Percentiles rank a stretch among this genome's conserved stretches.
Evolutionary conservation across 176 grass and related monocot genomes (phyloP).

Genomic region (Aegilops longissima): DNA sequence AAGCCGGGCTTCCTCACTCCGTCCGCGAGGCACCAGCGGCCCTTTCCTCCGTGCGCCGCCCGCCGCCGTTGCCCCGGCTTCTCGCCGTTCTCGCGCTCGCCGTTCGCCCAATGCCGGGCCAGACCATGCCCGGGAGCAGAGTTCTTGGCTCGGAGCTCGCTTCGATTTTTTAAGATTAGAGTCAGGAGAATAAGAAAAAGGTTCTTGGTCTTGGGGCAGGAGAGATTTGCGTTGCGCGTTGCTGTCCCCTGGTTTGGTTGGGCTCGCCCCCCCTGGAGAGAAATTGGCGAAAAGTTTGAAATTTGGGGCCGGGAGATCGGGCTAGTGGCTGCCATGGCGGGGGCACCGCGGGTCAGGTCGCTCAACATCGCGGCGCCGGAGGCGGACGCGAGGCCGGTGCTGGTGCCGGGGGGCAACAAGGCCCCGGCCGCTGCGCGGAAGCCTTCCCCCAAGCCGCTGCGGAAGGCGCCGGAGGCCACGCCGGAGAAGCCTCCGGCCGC

Average conservation of each 20-base stretch:
- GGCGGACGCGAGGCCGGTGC: constrained; percentile 59
- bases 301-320: constrained; percentile 31
- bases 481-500: constrained; percentile 24
- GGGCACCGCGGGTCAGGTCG: constrained; percentile 72
- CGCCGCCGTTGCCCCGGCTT: background rate
- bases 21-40: background rate
- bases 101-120: constrained; percentile 35
- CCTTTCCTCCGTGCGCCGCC: background rate
- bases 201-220: constrained; percentile 1
- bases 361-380: constrained; percentile 58
- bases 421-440: constrained; percentile 45
- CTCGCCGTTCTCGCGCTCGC: background rate
- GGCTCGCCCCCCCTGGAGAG: background rate
- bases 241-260: background rate
- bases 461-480: constrained; percentile 31
- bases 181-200: background rate
- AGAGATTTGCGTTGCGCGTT: background rate
- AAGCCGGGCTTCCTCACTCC: background rate
- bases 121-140: background rate
- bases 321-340: constrained; percentile 59
- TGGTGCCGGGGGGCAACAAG: constrained; percentile 90
- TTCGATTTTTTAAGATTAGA: background rate
- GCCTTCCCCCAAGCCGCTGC: constrained; percentile 50
- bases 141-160: constrained; percentile 29
- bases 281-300: constrained; percentile 22